These are phyloP conservation scores for Candida sakaeoensis DNA, from an alignment of 805 yeast species.

Conservation along the genomic window DNA sequence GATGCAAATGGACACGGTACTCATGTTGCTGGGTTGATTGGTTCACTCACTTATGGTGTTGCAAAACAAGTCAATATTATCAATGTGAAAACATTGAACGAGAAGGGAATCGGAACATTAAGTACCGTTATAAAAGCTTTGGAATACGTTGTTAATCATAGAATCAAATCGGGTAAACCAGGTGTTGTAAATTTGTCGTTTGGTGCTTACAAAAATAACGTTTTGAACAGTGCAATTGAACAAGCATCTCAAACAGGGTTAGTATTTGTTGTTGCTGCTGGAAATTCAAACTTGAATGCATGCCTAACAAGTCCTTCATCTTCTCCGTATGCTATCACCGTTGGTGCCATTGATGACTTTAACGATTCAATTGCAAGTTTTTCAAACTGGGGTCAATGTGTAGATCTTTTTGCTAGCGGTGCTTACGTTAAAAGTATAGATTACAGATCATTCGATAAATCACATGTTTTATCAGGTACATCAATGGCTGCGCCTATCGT, in stretches of 20 bases:
- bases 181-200: constrained; percentile 79
- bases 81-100: constrained; percentile 71
- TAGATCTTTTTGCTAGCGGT: constrained; percentile 83
- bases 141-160: constrained; percentile 64
- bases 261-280: constrained; percentile 78
- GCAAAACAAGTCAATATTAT: constrained; percentile 53
- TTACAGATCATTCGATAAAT: constrained; percentile 20
- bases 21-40: constrained; percentile 52
- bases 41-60: constrained; percentile 49
- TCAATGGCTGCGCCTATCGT: constrained; percentile 78
- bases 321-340: constrained; percentile 65
- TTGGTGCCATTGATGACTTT: constrained; percentile 83
- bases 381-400: constrained; percentile 88
- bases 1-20: constrained; percentile 53
- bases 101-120: constrained; percentile 64
- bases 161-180: constrained; percentile 23
- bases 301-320: constrained; percentile 86
- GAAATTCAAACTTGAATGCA: constrained; percentile 75
- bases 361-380: constrained; percentile 69
- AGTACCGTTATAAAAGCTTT: constrained; percentile 62
- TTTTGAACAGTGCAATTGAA: constrained; percentile 69
- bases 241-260: constrained; percentile 74
- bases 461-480: constrained; percentile 58
- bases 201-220: constrained; percentile 64
- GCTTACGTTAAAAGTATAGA: constrained; percentile 58